A percentile compares a stretch with the other conserved stretches of the same genome.
These are phyloP conservation scores for Zancudomyces culisetae DNA, from an alignment of 371 early-diverging fungal genomes.

Conservation along the genomic window DNA sequence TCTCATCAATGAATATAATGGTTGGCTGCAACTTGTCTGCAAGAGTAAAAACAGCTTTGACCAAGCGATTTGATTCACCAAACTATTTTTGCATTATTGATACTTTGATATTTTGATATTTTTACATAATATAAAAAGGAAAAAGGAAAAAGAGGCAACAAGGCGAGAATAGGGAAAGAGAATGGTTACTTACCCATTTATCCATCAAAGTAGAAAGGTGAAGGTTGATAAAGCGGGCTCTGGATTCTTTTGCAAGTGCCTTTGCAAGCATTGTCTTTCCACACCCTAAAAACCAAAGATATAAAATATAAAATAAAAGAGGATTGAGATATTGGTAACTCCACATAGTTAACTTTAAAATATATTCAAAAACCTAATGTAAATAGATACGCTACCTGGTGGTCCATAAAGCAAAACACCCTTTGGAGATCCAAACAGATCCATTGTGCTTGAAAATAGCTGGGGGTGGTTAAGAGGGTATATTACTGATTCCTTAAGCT, in stretches of 20 bases:
- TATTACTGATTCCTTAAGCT: slow-evolving; percentile 83
- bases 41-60: slow-evolving; percentile 75
- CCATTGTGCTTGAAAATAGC: slow-evolving; percentile 65
- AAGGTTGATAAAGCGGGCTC: slow-evolving; percentile 88
- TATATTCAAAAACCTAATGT: too few species aligned
- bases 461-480: slow-evolving; percentile 82
- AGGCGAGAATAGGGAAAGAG: too few species aligned
- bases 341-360: too few species aligned
- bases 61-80: slow-evolving; percentile 90
- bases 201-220: slow-evolving; percentile 90
- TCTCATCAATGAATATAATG: slow-evolving; percentile 96
- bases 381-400: slow-evolving; percentile 49
- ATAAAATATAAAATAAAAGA: too few species aligned
- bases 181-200: slow-evolving; percentile 39
- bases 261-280: slow-evolving; percentile 97
- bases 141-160: too few species aligned
- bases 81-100: too few species aligned
- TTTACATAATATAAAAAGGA: too few species aligned
- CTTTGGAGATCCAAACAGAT: slow-evolving; percentile 79
- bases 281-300: slow-evolving; percentile 28
- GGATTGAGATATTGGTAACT: too few species aligned
- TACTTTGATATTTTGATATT: too few species aligned
- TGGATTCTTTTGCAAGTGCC: slow-evolving; percentile 87
- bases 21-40: slow-evolving; percentile 85
- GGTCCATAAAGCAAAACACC: slow-evolving; percentile 90